A percentile compares a stretch with the other conserved stretches of the same genome.
Conservation (phyloP, 2,329 filamentous ascomycete genomes). For the Aspergillus sergii region DNA sequence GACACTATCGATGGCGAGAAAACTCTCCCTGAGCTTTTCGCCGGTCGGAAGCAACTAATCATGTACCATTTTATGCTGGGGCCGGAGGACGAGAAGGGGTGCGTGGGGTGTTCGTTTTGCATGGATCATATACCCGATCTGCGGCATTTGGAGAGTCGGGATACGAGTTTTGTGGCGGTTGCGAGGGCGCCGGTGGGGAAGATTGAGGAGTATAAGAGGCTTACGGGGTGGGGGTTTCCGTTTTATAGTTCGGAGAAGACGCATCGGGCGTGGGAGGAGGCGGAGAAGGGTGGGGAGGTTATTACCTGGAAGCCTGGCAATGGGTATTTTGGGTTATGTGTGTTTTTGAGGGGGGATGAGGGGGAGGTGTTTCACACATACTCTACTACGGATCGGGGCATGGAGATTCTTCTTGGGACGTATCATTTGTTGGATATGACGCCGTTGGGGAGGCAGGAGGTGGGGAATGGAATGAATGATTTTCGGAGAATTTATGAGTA, state of each 20-base stretch:
- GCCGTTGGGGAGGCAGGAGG: slow-evolving; percentile 23
- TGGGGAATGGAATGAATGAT: slow-evolving; percentile 21
- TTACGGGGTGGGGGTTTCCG: slow-evolving; percentile 46
- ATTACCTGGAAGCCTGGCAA: slow-evolving; percentile 23
- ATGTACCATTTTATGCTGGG: slow-evolving; percentile 54
- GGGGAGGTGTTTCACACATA: slow-evolving; percentile 23
- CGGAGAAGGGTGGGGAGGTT: slow-evolving; percentile 15
- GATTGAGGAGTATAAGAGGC: slow-evolving; percentile 35
- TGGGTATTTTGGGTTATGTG: slow-evolving; percentile 43
- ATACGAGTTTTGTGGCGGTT: slow-evolving; percentile 7
- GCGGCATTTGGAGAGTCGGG: slow-evolving; percentile 1
- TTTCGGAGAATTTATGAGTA: slow-evolving; percentile 15
- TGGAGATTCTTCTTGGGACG: slow-evolving; percentile 21
- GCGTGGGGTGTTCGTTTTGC: slow-evolving; percentile 43
- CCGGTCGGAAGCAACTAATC: slow-evolving; percentile 30
- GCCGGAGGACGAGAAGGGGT: slow-evolving; percentile 38
- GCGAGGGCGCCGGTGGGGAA: neutral
- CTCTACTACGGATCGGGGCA: slow-evolving; percentile 19
- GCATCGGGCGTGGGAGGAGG: slow-evolving; percentile 15
- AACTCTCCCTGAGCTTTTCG: slow-evolving; percentile 29
- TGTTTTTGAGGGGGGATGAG: slow-evolving; percentile 43
- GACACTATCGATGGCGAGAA: slow-evolving; percentile 26
- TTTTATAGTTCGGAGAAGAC: slow-evolving; percentile 36
- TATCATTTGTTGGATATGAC: slow-evolving; percentile 27
- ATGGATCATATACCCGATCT: slow-evolving; percentile 44